A percentile compares a stretch with the other conserved stretches of the same genome.
Evolutionary conservation across 83 land plant genomes (phyloP).

Genomic region (Diphasiastrum complanatum): DNA sequence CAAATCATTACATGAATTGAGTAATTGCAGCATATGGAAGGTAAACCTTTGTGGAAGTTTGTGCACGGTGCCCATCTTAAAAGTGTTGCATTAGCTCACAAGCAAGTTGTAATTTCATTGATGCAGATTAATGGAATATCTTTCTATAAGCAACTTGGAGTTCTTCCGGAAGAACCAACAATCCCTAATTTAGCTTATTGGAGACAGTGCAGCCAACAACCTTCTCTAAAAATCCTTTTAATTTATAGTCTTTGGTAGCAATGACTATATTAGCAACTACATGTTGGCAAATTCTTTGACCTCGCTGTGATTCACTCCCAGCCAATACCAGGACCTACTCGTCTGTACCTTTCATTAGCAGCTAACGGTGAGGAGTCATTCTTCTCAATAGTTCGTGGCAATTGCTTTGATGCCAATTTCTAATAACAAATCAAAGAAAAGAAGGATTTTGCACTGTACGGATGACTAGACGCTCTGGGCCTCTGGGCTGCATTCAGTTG

Average conservation of each 20-base stretch:
- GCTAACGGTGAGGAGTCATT: constrained; percentile 19
- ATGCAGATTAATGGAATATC: constrained; percentile 10
- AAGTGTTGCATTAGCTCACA: not conserved
- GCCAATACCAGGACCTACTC: constrained; percentile 22
- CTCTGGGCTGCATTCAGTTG: too few relatives aligned
- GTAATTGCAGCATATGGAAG: too few relatives aligned
- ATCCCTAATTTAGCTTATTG: constrained; percentile 14
- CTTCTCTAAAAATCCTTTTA: constrained; percentile 21
- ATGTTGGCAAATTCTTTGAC: constrained; percentile 15
- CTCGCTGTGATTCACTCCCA: constrained; percentile 1
- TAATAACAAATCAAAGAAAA: too few relatives aligned
- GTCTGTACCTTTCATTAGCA: constrained; percentile 18
- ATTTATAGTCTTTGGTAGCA: constrained; percentile 31
- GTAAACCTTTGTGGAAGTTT: not conserved
- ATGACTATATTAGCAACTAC: constrained; percentile 38
- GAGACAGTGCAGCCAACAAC: constrained; percentile 18
- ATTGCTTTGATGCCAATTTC: too few relatives aligned
- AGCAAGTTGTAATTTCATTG: not conserved
- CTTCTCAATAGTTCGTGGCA: too few relatives aligned
- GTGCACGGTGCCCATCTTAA: not conserved
- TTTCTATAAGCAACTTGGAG: constrained; percentile 20
- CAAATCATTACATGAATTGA: too few relatives aligned
- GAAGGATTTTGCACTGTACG: too few relatives aligned
- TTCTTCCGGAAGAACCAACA: constrained; percentile 22
- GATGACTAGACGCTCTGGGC: too few relatives aligned